A percentile compares a stretch with the other conserved stretches of the same genome.
Evolutionary conservation across 176 grass and related monocot genomes (phyloP).

Genomic region (Eleusine indica): DNA sequence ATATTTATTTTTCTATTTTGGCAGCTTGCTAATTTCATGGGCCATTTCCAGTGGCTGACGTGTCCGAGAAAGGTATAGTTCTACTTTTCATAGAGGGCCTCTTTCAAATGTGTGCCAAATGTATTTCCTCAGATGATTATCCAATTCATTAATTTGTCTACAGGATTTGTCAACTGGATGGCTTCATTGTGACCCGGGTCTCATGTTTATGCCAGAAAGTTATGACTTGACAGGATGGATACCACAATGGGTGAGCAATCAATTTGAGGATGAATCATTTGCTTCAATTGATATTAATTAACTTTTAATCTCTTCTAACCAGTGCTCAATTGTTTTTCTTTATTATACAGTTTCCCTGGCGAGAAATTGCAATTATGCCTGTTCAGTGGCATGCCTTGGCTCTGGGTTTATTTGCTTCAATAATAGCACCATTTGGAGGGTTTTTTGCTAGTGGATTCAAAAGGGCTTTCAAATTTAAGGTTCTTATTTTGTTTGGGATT

Average conservation of each 20-base stretch:
- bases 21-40: conserved; percentile 87
- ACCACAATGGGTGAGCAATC: conserved; percentile 60
- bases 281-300: neutral
- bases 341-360: conserved; percentile 59
- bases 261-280: conserved; percentile 17
- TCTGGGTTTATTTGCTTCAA: conserved; percentile 90
- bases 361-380: conserved; percentile 73
- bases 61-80: conserved; percentile 81
- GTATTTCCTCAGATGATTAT: neutral
- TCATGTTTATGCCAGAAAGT: conserved; percentile 75
- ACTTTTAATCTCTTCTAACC: conserved; percentile 12
- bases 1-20: conserved; percentile 36
- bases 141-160: conserved; percentile 3
- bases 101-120: conserved; percentile 12
- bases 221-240: conserved; percentile 60
- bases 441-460: conserved; percentile 97
- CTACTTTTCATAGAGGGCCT: neutral
- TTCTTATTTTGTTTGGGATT: conserved; percentile 12
- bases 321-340: conserved; percentile 20
- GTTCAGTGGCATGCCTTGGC: conserved; percentile 84
- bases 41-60: conserved; percentile 78
- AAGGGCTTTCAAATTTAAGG: conserved; percentile 89
- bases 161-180: conserved; percentile 85
- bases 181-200: conserved; percentile 83
- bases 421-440: conserved; percentile 92